phyloP scores from a whole-genome alignment of 2,329 filamentous ascomycete species.

The Arthrocladium fulminans region DNA sequence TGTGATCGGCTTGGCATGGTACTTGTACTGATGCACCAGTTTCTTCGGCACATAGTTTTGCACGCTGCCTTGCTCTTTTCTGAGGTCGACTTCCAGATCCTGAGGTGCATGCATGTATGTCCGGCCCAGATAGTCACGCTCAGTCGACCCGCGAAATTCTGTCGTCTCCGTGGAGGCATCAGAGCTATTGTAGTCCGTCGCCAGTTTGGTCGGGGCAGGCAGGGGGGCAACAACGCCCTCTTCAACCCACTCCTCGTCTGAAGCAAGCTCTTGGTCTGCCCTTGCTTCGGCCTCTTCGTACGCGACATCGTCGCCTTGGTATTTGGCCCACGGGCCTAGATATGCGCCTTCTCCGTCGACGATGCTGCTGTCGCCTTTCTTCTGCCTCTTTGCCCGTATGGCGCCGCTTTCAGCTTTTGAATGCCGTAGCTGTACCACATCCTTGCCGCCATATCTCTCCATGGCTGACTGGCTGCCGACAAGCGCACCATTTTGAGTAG shows the following conservation, averaged over 20 bases:
- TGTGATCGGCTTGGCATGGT: constrained; percentile 76
- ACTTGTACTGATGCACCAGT: constrained; percentile 79
- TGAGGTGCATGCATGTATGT: constrained; percentile 97
- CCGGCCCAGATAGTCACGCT: constrained; percentile 88
- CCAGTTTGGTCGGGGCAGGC: constrained; percentile 42
- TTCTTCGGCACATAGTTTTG: constrained; percentile 96
- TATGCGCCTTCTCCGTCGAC: constrained; percentile 84
- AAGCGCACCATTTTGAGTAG: constrained; percentile 34
- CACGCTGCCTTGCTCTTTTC: constrained; percentile 66
- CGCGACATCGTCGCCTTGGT: constrained; percentile 63
- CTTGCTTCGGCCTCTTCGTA: constrained; percentile 57
- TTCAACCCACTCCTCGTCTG: constrained; percentile 71
- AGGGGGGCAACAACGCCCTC: constrained; percentile 53
- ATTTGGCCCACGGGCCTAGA: constrained; percentile 88
- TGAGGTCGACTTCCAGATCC: constrained; percentile 76
- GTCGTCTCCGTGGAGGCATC: constrained; percentile 67
- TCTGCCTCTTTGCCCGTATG: constrained; percentile 67
- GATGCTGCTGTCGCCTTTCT: constrained; percentile 72
- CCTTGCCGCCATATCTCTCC: constrained; percentile 38
- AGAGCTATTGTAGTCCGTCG: constrained; percentile 42
- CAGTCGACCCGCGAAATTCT: constrained; percentile 71
- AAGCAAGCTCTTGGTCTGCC: constrained; percentile 63
- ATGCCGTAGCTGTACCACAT: constrained; percentile 47
- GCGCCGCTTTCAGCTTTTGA: constrained; percentile 63
- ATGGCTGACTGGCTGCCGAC: constrained; percentile 41